Conservation (phyloP, 306 rosid species). For the Ceratonia siliqua region DNA sequence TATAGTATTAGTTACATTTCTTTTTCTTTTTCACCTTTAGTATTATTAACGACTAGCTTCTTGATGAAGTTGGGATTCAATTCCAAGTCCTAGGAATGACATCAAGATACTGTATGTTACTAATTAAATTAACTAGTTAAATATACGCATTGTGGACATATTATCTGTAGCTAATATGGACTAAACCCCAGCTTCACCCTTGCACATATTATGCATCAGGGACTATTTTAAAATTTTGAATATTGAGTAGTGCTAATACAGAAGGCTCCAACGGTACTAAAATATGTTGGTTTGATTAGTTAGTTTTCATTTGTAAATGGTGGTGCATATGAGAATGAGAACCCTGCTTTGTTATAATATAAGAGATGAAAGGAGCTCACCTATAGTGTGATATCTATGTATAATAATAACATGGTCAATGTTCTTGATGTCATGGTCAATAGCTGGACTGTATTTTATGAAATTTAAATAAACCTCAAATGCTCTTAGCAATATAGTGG, state of each 20-base stretch:
- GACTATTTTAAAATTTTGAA: not conserved
- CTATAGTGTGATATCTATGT: not conserved
- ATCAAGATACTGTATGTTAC: no score
- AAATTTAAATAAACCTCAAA: not conserved
- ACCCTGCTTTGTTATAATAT: slow-evolving; percentile 8
- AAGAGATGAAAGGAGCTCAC: slow-evolving; percentile 10
- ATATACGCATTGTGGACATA: not conserved
- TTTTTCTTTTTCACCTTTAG: not conserved
- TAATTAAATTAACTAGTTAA: not conserved
- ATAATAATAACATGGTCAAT: slow-evolving; percentile 11
- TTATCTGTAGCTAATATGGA: not conserved
- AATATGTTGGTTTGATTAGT: not conserved
- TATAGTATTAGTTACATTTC: no score
- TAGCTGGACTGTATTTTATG: not conserved
- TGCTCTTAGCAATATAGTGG: not conserved
- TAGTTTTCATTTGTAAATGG: slow-evolving; percentile 7
- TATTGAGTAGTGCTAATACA: not conserved
- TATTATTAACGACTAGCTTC: not conserved
- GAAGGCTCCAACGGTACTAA: not conserved
- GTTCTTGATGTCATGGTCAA: slow-evolving; percentile 7
- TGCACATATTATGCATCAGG: not conserved
- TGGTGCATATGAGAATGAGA: not conserved
- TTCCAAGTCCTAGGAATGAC: not conserved
- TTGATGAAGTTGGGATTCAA: no score
- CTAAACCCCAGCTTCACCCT: not conserved